These are phyloP conservation scores for Beauveria bassiana DNA, from an alignment of 2,329 filamentous ascomycete species.

Conservation along the genomic window DNA sequence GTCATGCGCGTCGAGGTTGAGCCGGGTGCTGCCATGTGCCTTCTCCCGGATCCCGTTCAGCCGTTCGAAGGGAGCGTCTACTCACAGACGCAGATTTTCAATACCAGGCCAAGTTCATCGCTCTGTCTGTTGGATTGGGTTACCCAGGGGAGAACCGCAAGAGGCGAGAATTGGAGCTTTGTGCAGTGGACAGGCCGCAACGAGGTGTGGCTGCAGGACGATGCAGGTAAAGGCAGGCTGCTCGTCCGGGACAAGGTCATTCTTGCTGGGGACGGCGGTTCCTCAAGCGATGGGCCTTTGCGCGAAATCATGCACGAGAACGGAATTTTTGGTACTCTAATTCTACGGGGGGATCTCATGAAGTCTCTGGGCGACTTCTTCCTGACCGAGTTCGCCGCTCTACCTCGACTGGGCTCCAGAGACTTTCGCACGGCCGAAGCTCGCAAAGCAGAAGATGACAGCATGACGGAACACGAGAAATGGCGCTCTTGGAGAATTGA, in stretches of 20 bases:
- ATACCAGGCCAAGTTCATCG: conserved; percentile 46
- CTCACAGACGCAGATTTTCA: conserved; percentile 75
- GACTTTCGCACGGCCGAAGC: conserved; percentile 59
- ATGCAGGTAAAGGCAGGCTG: conserved; percentile 43
- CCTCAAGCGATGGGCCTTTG: conserved; percentile 33
- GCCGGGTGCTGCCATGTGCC: conserved; percentile 47
- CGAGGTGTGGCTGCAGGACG: conserved; percentile 61
- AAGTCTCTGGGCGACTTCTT: conserved; percentile 64
- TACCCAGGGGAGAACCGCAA: conserved; percentile 73
- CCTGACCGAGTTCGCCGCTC: conserved; percentile 64
- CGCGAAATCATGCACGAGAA: conserved; percentile 63
- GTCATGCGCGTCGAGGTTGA: conserved; percentile 43
- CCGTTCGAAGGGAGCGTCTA: conserved; percentile 82
- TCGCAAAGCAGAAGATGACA: conserved; percentile 30
- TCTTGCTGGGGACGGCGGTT: conserved; percentile 50
- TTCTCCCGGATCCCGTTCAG: conserved; percentile 86
- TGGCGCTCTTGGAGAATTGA: conserved; percentile 50
- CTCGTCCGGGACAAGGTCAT: conserved; percentile 81
- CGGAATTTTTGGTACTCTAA: conserved; percentile 75
- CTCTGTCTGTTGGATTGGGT: conserved; percentile 92
- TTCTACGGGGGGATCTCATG: conserved; percentile 68
- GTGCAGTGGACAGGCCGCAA: conserved; percentile 74
- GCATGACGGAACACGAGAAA: conserved; percentile 34
- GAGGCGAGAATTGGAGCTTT: conserved; percentile 85
- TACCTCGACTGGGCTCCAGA: conserved; percentile 75